Conservation (phyloP, 495 filamentous ascomycete species). For the Aspergillus steynii region DNA sequence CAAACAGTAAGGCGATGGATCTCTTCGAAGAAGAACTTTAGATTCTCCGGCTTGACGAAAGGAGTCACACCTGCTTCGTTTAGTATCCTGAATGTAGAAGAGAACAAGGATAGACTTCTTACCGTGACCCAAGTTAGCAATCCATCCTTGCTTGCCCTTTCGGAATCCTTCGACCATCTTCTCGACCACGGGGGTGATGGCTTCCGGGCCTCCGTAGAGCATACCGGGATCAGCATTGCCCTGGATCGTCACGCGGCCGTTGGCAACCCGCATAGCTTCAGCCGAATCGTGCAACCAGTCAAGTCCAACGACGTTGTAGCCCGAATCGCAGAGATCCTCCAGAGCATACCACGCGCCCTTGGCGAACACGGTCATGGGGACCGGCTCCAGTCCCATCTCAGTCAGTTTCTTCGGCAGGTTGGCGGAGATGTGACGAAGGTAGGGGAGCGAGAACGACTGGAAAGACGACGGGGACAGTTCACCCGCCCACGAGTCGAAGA, state of each 20-base stretch:
- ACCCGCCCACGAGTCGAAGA: conserved; percentile 99
- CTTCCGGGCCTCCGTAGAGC: conserved; percentile 77
- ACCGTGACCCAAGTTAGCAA: conserved; percentile 89
- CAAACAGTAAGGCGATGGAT: conserved; percentile 63
- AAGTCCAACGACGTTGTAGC: conserved; percentile 89
- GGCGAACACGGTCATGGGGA: conserved; percentile 99
- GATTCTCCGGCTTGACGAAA: conserved; percentile 85
- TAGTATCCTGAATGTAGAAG: conserved; percentile 17
- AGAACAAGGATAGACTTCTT: conserved; percentile 19
- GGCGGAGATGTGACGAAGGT: conserved; percentile 78
- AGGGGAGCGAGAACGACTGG: conserved; percentile 80
- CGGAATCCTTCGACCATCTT: conserved; percentile 86
- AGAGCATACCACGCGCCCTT: conserved; percentile 98
- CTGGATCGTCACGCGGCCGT: conserved; percentile 77
- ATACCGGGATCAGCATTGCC: conserved; percentile 95
- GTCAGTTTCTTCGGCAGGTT: conserved; percentile 69
- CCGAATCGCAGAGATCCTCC: conserved; percentile 80
- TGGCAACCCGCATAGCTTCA: conserved; percentile 75
- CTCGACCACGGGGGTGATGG: conserved; percentile 77
- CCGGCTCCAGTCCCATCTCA: conserved; percentile 71
- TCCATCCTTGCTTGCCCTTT: conserved; percentile 85
- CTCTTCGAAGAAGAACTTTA: conserved; percentile 92
- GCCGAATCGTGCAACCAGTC: conserved; percentile 94
- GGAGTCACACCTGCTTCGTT: conserved; percentile 75
- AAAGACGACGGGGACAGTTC: conserved; percentile 86